These are phyloP conservation scores for Salix caprea DNA, from an alignment of 345 rosid species.

Conservation along the genomic window DNA sequence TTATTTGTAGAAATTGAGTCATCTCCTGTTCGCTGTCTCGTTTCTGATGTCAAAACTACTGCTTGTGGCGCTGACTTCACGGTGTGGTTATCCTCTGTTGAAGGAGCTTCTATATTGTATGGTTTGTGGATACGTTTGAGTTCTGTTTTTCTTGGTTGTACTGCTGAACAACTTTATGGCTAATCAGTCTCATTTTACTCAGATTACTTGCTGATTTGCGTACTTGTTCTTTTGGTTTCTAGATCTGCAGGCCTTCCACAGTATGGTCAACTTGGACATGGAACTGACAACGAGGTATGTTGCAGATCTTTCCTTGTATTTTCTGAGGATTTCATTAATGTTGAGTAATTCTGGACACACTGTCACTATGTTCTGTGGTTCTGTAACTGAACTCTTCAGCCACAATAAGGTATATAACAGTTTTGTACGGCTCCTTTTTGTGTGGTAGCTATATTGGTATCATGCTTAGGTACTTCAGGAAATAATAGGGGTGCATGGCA, in stretches of 20 bases:
- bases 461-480: neutral
- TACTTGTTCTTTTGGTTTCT: conserved; percentile 26
- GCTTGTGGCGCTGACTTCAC: conserved; percentile 96
- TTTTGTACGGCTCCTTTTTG: neutral
- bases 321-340: neutral
- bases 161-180: neutral
- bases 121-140: conserved; percentile 43
- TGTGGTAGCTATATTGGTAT: neutral
- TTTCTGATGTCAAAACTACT: conserved; percentile 64
- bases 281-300: conserved; percentile 91
- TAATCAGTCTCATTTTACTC: neutral
- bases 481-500: neutral
- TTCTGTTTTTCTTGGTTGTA: conserved; percentile 11
- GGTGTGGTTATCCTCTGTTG: conserved; percentile 80
- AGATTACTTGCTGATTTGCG: conserved; percentile 12
- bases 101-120: conserved; percentile 93
- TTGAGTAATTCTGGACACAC: neutral
- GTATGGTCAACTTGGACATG: conserved; percentile 99
- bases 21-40: conserved; percentile 75
- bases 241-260: conserved; percentile 99
- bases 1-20: conserved; percentile 57
- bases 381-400: neutral
- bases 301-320: neutral
- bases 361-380: neutral
- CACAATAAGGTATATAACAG: neutral